Conservation (phyloP, 2,329 filamentous ascomycete genomes). For the Epichloe bromicola region DNA sequence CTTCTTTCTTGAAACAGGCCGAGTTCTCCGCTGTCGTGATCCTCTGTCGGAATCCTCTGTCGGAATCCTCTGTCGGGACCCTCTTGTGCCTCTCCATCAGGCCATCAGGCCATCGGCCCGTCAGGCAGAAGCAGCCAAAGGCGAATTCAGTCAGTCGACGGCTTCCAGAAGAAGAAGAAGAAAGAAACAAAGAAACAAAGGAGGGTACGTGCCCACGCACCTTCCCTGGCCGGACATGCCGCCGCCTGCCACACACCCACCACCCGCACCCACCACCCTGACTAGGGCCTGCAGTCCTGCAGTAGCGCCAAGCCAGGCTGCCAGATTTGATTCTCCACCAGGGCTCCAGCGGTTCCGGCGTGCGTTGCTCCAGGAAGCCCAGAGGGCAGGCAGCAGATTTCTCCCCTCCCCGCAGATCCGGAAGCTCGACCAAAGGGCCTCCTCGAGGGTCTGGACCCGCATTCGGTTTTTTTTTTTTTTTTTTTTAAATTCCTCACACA, state of each 20-base stretch:
- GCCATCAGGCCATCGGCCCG: not conserved
- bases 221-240: slow-evolving; percentile 1
- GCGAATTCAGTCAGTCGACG: not conserved
- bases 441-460: not conserved
- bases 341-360: not conserved
- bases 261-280: too few species aligned
- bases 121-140: not conserved
- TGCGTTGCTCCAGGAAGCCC: not conserved
- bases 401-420: too few species aligned
- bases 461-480: not conserved
- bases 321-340: slow-evolving; percentile 4
- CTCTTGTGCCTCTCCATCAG: not conserved
- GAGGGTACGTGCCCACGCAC: not conserved
- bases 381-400: not conserved
- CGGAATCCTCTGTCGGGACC: not conserved
- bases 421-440: too few species aligned
- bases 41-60: not conserved
- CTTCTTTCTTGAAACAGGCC: not conserved
- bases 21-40: not conserved
- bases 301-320: slow-evolving; percentile 2
- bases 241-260: not conserved
- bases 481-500: not conserved
- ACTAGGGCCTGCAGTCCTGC: not conserved
- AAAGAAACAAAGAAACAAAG: not conserved
- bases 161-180: slow-evolving; percentile 2